Base-by-base conservation (phyloP, 805 yeast genomes). In the Kockiozyma suomiensis region DNA sequence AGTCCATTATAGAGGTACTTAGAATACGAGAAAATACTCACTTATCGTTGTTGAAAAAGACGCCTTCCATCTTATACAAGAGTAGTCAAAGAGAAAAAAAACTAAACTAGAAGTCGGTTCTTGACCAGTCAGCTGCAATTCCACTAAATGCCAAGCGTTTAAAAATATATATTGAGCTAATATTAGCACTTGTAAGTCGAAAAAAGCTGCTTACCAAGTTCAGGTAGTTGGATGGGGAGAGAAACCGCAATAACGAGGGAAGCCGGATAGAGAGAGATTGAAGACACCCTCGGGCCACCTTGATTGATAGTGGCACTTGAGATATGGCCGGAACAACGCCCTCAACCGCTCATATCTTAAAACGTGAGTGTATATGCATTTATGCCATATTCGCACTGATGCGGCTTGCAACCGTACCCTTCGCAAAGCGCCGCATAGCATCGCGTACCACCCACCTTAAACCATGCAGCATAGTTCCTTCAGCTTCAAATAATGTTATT, bases 41-140 rank as follows among this genome's bases (percentile, higher is more conserved):
- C 76, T 79, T 79, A 72, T 93, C 92, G 64, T 91, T 81, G 78
- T 94, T 94, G 78, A 94, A 94, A 75, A 81, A 90, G 51, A 93
- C 81, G 28, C 97, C 97, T 74, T 94, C 98, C 99, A 93, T 93
- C 57, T 62, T 47, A 17, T 5, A 43, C 15, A 17, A 21, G 13
- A 13, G 35, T 26, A 19, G 38, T 28, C 23, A 33, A 23, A 32
- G 6, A 2, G 56, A 21, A 17, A 38, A 32, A 47, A 33, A 25
- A n/a, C 41, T 47, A 28, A 2, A 30, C n/a, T n/a, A n/a, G n/a
- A n/a, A n/a, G n/a, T n/a, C n/a, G n/a, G n/a, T n/a, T n/a, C n/a
- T n/a, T n/a, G n/a, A n/a, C n/a, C n/a, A n/a, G n/a, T n/a, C n/a
- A n/a, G n/a, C n/a, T n/a, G n/a, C n/a, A n/a, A n/a, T n/a, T n/a